These are phyloP conservation scores for Aspergillus steynii DNA, from an alignment of 495 filamentous ascomycete genomes.

Conservation along the genomic window DNA sequence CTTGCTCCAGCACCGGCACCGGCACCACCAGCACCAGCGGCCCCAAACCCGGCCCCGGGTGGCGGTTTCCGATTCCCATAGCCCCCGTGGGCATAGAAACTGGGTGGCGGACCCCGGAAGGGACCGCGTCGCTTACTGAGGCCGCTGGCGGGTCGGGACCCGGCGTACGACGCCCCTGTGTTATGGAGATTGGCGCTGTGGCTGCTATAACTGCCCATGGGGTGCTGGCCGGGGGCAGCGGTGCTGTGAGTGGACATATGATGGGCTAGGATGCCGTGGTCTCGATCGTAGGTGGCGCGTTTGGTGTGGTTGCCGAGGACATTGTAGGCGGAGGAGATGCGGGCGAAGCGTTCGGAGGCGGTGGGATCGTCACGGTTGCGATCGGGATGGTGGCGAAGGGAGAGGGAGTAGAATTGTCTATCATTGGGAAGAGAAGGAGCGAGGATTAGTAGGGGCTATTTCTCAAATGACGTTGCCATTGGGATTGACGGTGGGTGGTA, in stretches of 20 bases:
- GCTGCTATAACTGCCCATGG: conserved; percentile 44
- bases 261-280: conserved; percentile 48
- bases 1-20: conserved; percentile 1
- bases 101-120: conserved; percentile 84
- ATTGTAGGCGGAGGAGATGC: conserved; percentile 84
- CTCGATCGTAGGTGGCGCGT: conserved; percentile 77
- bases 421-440: conserved; percentile 4
- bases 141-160: conserved; percentile 75
- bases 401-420: conserved; percentile 84
- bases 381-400: conserved; percentile 93
- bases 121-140: conserved; percentile 71
- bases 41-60: conserved; percentile 30
- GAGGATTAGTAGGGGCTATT: neutral
- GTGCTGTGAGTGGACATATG: conserved; percentile 28
- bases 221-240: conserved; percentile 42
- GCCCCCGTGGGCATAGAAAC: conserved; percentile 79
- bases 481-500: neutral
- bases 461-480: too few relatives aligned
- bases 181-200: conserved; percentile 41
- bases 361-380: conserved; percentile 74
- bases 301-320: conserved; percentile 69
- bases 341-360: conserved; percentile 76
- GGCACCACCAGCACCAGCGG: conserved; percentile 24
- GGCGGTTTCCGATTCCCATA: conserved; percentile 29
- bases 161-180: conserved; percentile 47